These are phyloP conservation scores for Rosa multiflora DNA, from an alignment of 306 rosid species.

Conservation along the genomic window DNA sequence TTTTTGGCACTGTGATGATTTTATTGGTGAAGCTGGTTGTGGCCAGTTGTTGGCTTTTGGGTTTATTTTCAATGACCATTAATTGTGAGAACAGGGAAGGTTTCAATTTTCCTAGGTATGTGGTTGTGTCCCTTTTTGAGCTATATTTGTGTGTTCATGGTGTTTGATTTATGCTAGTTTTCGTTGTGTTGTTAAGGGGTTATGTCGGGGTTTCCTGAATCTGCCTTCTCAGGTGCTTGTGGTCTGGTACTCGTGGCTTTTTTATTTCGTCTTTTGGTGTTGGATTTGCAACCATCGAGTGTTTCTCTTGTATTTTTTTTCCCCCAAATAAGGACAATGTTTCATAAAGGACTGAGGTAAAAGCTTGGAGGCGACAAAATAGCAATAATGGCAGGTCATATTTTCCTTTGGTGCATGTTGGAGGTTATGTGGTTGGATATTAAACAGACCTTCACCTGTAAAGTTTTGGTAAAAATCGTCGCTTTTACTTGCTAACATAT, in stretches of 20 bases:
- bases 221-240: background rate
- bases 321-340: background rate
- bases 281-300: background rate
- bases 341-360: background rate
- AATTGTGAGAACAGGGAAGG: background rate
- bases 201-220: background rate
- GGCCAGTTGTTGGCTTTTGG: background rate
- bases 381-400: background rate
- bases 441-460: background rate
- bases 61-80: too few relatives aligned
- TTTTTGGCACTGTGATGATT: background rate
- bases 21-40: background rate
- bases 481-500: background rate
- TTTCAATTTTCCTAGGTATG: background rate
- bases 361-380: background rate
- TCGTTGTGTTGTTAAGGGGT: background rate
- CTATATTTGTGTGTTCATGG: background rate
- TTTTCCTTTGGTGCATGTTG: background rate
- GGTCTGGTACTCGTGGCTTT: background rate
- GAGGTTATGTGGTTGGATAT: background rate
- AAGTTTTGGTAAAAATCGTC: background rate
- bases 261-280: background rate
- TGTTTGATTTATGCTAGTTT: background rate
- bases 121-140: background rate
- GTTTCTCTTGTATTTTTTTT: background rate